A percentile compares a stretch with the other conserved stretches of the same genome.
These are phyloP conservation scores for Cyclotella distinguenda DNA, from an alignment of 108 stramenopile species.

Conservation along the genomic window DNA sequence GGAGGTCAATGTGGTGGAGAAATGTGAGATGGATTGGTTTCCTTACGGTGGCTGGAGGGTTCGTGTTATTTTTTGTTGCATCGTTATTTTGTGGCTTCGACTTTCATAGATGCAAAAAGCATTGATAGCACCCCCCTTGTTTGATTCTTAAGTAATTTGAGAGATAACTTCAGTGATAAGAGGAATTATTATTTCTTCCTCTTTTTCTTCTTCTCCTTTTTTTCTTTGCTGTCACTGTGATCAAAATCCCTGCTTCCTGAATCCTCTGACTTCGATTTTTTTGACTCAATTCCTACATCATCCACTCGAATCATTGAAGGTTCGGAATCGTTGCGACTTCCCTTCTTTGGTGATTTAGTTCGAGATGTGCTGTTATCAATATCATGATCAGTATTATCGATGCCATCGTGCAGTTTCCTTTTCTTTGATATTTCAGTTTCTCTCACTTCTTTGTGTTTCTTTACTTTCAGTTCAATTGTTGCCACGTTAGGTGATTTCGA, in stretches of 20 bases:
- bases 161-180: neutral
- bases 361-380: slow-evolving; percentile 1
- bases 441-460: slow-evolving; percentile 5
- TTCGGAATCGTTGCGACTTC: neutral
- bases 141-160: neutral
- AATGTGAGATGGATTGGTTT: slow-evolving; percentile 71
- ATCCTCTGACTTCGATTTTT: neutral
- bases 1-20: slow-evolving; percentile 87
- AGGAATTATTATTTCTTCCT: neutral
- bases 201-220: slow-evolving; percentile 13
- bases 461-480: neutral
- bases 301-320: neutral
- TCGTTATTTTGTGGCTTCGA: slow-evolving; percentile 67
- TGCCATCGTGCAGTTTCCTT: slow-evolving; percentile 14
- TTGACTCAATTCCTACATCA: neutral
- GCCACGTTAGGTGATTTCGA: neutral
- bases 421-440: slow-evolving; percentile 31
- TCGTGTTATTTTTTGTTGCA: slow-evolving; percentile 68
- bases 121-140: slow-evolving; percentile 9
- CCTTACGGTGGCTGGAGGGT: slow-evolving; percentile 50
- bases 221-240: neutral
- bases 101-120: slow-evolving; percentile 61
- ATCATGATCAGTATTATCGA: neutral
- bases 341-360: slow-evolving; percentile 1
- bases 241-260: slow-evolving; percentile 3